Base-by-base conservation (phyloP, 2,329 filamentous ascomycete species). In the Xylariomycetidae sp. region DNA sequence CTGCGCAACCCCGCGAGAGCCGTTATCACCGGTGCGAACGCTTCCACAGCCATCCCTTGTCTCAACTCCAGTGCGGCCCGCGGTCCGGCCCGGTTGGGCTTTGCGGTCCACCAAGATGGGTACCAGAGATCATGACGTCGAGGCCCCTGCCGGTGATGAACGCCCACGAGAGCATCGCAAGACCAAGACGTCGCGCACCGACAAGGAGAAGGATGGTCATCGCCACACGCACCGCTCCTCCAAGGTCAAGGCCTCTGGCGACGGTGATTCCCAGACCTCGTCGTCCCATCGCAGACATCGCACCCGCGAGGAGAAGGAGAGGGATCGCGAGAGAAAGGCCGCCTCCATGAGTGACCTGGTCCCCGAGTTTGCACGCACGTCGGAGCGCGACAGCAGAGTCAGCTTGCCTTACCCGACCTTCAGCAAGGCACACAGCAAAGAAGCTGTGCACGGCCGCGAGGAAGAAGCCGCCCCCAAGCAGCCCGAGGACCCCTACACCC, bases 371-470 rank as follows among this genome's bases (percentile, higher is more conserved):
- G 28, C 42, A 10, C 48, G 41, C 29, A 46, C 42, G 5, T 48
- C 46, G 17, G 19, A 49, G 25, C 29, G 40, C 17, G 41, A 44
- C 34, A 57, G 54, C 42, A 44, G 54, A 32, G 43, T 56, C 37
- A 56, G 51, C 44, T 32, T 58, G 33, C 54, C 54, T 13, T 58
- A 58, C 31, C 55, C 55, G 17, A 44, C 28, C 31, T 58, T 58
- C 41, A 57, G 51, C 62, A 95, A 93, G 62, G 84, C 84, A 10
- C 86, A 94, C 59, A 93, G 87, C 68, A 92, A 88, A 59, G 90
- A 95, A 63, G 76, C 79, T 27, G 76, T 95, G 34, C 71, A 76
- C 44, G 80, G 76, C 53, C 67, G 67, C 32, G 74, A 79, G 28
- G 68, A 75, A 33, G 46, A 74, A 25, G 42, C 25, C 12, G 24